phyloP scores from a whole-genome alignment of 2,329 filamentous ascomycete species.

The Corinectria fuckeliana region DNA sequence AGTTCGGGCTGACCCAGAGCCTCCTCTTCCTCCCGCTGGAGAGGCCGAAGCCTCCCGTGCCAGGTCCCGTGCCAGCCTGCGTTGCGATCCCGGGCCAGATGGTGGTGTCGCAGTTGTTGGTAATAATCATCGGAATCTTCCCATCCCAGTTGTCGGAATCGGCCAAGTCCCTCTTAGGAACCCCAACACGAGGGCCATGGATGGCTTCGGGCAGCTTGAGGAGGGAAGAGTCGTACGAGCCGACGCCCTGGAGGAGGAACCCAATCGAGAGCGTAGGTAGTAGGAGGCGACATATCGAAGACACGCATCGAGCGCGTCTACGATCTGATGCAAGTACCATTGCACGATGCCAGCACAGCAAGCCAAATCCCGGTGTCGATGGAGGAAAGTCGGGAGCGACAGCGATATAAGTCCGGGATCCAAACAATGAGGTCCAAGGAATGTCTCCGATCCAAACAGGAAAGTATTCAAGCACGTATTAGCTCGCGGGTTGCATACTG shows the following conservation, averaged over 20 bases:
- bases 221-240: constrained; percentile 21
- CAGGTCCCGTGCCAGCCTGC: constrained; percentile 72
- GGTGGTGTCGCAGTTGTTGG: constrained; percentile 73
- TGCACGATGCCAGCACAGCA: constrained; percentile 1
- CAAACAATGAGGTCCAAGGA: background rate
- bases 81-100: constrained; percentile 81
- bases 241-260: constrained; percentile 24
- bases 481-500: background rate
- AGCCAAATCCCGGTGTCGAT: background rate
- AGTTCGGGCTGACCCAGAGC: constrained; percentile 73
- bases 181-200: constrained; percentile 34
- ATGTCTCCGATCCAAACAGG: constrained; percentile 5
- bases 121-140: constrained; percentile 67
- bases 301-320: constrained; percentile 21
- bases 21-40: constrained; percentile 61
- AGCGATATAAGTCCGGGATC: background rate
- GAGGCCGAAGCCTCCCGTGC: constrained; percentile 72
- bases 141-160: constrained; percentile 43
- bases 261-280: constrained; percentile 30
- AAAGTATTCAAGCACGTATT: constrained; percentile 8
- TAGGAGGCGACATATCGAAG: constrained; percentile 31
- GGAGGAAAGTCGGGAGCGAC: background rate
- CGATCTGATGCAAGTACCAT: constrained; percentile 25
- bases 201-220: constrained; percentile 36
- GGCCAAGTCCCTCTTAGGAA: constrained; percentile 25